A percentile compares a stretch with the other conserved stretches of the same genome.
phyloP scores from a whole-genome alignment of 2,329 filamentous ascomycete genomes.

The Plectosphaerella sp. region DNA sequence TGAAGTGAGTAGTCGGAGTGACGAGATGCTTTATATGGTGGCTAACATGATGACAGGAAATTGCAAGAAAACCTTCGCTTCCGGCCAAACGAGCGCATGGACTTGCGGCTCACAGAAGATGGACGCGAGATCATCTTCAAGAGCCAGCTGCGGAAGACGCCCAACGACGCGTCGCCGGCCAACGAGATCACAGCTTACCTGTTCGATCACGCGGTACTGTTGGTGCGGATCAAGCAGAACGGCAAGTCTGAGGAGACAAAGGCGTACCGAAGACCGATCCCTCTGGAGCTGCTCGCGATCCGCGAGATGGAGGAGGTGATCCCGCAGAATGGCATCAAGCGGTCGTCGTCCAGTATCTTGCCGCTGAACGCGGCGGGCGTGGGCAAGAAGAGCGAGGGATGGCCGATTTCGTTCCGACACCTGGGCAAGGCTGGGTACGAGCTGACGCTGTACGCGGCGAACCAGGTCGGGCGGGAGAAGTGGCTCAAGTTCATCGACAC shows the following conservation, averaged over 20 bases:
- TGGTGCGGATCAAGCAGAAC: conserved; percentile 85
- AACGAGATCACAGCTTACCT: conserved; percentile 91
- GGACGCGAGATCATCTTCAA: conserved; percentile 92
- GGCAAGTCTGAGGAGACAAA: conserved; percentile 94
- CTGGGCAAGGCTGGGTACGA: conserved; percentile 95
- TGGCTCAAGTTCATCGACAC: conserved; percentile 95
- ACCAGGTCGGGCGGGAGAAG: conserved; percentile 82
- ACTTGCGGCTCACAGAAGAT: conserved; percentile 90
- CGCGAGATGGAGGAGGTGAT: conserved; percentile 97
- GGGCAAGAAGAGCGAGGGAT: conserved; percentile 67
- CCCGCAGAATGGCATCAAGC: conserved; percentile 74
- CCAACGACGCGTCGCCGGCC: conserved; percentile 60
- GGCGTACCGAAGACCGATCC: conserved; percentile 90
- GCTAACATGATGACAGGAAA: conserved; percentile 46
- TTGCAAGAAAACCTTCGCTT: conserved; percentile 91
- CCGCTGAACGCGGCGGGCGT: conserved; percentile 42
- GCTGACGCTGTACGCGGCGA: conserved; percentile 80
- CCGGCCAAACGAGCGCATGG: conserved; percentile 82
- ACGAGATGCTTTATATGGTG: background rate
- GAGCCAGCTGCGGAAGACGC: conserved; percentile 86
- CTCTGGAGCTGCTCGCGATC: conserved; percentile 86
- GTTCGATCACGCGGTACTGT: conserved; percentile 90
- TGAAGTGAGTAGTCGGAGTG: conserved; percentile 28
- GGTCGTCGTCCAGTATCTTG: conserved; percentile 82
- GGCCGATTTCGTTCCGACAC: conserved; percentile 94